phyloP scores from a whole-genome alignment of 257 asterid species.

The Solanum clarkiae region DNA sequence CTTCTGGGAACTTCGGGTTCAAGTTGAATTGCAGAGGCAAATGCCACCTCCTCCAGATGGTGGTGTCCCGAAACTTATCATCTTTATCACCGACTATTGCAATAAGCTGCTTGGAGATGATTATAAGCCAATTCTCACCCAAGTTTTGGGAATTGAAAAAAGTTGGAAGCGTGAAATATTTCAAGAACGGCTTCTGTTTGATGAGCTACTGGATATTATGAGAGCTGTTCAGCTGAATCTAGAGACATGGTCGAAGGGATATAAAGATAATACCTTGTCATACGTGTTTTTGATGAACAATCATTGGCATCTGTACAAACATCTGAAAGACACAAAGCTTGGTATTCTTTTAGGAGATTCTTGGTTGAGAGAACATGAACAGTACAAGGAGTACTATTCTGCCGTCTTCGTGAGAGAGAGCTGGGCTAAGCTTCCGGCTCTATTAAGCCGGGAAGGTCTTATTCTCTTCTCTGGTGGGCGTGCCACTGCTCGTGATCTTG shows the following conservation, averaged over 20 bases:
- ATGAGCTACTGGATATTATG: slow-evolving; percentile 49
- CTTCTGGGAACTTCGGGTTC: slow-evolving; percentile 85
- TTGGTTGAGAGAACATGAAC: slow-evolving; percentile 59
- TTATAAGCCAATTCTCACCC: slow-evolving; percentile 62
- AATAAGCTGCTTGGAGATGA: slow-evolving; percentile 81
- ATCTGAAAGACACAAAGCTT: slow-evolving; percentile 55
- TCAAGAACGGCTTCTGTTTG: slow-evolving; percentile 53
- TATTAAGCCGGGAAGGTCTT: slow-evolving; percentile 75
- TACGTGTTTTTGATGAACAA: slow-evolving; percentile 68
- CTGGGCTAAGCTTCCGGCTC: slow-evolving; percentile 78
- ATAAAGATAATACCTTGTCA: slow-evolving; percentile 38
- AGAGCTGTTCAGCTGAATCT: slow-evolving; percentile 57
- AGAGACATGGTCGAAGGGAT: slow-evolving; percentile 71
- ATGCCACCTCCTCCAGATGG: slow-evolving; percentile 77
- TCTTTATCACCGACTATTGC: slow-evolving; percentile 69
- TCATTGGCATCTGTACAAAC: slow-evolving; percentile 69
- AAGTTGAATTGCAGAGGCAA: slow-evolving; percentile 78
- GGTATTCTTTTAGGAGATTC: slow-evolving; percentile 60
- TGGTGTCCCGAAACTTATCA: slow-evolving; percentile 63
- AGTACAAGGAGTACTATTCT: slow-evolving; percentile 34
- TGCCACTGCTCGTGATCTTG: slow-evolving; percentile 77
- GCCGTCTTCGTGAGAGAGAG: slow-evolving; percentile 46
- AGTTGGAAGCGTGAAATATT: slow-evolving; percentile 78
- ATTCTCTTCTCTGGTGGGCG: slow-evolving; percentile 82
- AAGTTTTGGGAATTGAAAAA: slow-evolving; percentile 69